A percentile compares a stretch with the other conserved stretches of the same genome.
phyloP scores from a whole-genome alignment of 257 asterid genomes.

The Nicotiana benthamiana region DNA sequence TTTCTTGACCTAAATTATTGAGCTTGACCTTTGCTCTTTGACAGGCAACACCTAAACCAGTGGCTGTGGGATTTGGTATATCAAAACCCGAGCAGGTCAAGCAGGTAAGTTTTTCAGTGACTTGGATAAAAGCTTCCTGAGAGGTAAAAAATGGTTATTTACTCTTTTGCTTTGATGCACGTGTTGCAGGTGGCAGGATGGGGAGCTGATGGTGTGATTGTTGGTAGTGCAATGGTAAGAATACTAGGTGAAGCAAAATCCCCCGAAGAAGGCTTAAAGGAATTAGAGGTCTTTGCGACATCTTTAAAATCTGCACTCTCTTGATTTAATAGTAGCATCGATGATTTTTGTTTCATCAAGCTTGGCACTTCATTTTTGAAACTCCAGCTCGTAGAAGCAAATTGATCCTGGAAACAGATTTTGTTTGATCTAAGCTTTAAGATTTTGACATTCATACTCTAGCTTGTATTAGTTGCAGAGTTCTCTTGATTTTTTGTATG shows the following conservation, averaged over 20 bases:
- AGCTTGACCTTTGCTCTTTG: background rate
- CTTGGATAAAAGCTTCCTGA: background rate
- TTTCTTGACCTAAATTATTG: background rate
- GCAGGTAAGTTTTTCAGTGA: slow-evolving; percentile 37
- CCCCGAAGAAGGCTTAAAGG: slow-evolving; percentile 74
- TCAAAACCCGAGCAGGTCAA: slow-evolving; percentile 80
- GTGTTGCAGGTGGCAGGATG: slow-evolving; percentile 59
- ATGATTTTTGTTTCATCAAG: background rate
- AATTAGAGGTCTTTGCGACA: slow-evolving; percentile 51
- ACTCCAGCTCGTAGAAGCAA: background rate
- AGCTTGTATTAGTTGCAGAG: background rate
- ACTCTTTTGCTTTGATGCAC: background rate
- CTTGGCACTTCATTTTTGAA: background rate
- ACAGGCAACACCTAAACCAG: slow-evolving; percentile 71
- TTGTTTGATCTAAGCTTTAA: background rate
- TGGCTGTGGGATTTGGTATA: slow-evolving; percentile 91
- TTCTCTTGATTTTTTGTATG: background rate
- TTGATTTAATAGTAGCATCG: slow-evolving; percentile 15
- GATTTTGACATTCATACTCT: background rate
- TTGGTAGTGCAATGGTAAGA: slow-evolving; percentile 84
- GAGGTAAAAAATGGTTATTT: no score
- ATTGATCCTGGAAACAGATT: background rate
- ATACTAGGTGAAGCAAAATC: slow-evolving; percentile 72
- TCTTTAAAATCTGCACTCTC: slow-evolving; percentile 57
- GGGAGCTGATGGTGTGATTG: slow-evolving; percentile 96